A percentile compares a stretch with the other conserved stretches of the same genome.
Evolutionary conservation across 1,284 basidiomycete species (phyloP).

Genomic region (Testicularia cyperi): DNA sequence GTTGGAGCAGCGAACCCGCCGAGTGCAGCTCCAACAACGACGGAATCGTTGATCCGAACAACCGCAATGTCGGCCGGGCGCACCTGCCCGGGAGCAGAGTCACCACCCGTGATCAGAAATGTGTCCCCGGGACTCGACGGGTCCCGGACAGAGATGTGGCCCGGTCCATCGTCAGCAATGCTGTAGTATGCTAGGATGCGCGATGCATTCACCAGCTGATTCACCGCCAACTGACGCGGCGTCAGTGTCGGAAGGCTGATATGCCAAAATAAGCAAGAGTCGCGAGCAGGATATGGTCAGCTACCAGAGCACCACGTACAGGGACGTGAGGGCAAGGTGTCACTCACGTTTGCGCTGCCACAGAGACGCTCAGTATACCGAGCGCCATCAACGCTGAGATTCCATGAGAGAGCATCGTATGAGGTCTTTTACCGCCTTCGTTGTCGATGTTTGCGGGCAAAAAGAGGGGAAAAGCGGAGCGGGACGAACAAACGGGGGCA

Average conservation of each 20-base stretch:
- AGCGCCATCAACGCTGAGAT: background rate
- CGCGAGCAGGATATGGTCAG: background rate
- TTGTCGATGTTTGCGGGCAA: too few relatives aligned
- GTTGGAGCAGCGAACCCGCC: conserved; percentile 8
- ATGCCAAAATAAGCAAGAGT: too few relatives aligned
- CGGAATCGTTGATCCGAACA: conserved; percentile 27
- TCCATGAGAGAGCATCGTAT: background rate
- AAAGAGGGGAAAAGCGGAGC: too few relatives aligned
- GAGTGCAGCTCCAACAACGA: conserved; percentile 23
- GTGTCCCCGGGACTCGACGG: conserved; percentile 16
- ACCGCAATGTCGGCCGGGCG: conserved; percentile 32
- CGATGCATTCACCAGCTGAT: conserved; percentile 38
- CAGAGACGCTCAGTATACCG: background rate
- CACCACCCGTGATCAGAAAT: conserved; percentile 22
- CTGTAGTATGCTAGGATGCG: conserved; percentile 28
- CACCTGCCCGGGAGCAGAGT: conserved; percentile 10
- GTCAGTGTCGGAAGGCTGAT: conserved; percentile 21
- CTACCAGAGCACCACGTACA: background rate
- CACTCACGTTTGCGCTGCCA: conserved; percentile 6
- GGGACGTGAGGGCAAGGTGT: too few relatives aligned
- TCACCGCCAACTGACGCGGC: conserved; percentile 27
- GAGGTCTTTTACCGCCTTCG: too few relatives aligned
- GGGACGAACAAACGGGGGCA: too few relatives aligned
- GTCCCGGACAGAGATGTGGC: conserved; percentile 31
- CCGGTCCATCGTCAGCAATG: conserved; percentile 26